phyloP scores from a whole-genome alignment of 208 protist genomes.

The Trypanosoma vivax region DNA sequence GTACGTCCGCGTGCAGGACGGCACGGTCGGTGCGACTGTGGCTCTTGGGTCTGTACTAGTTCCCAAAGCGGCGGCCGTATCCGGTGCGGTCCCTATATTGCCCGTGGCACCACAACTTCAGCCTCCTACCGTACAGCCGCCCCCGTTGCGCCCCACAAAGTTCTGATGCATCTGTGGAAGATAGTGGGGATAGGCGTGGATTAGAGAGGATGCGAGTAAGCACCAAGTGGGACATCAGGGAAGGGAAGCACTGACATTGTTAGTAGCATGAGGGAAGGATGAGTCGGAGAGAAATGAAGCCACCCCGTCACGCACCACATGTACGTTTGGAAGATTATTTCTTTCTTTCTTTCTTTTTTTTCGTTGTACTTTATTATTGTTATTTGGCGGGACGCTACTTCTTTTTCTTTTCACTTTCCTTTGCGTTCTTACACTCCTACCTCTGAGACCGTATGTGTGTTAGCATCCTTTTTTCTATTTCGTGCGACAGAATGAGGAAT shows the following conservation, averaged over 20 bases:
- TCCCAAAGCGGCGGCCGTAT: slow-evolving; percentile 24
- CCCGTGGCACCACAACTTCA: slow-evolving; percentile 1
- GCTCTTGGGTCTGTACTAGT: slow-evolving; percentile 63
- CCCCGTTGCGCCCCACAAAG: slow-evolving; percentile 10
- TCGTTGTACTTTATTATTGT: no score
- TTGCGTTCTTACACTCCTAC: no score
- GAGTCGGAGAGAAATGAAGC: no score
- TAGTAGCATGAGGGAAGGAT: no score
- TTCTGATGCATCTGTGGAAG: slow-evolving; percentile 1
- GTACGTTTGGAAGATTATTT: neutral
- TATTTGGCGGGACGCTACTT: no score
- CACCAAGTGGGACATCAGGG: neutral
- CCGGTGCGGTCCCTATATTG: neutral
- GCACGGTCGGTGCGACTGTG: slow-evolving; percentile 40
- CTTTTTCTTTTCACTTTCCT: no score
- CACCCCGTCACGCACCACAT: no score
- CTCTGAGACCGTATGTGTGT: no score
- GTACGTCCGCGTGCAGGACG: slow-evolving; percentile 79
- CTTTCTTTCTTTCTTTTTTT: neutral
- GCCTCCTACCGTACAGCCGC: slow-evolving; percentile 4
- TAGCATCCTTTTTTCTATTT: no score
- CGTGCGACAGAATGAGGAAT: no score
- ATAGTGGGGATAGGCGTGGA: neutral
- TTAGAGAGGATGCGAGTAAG: neutral
- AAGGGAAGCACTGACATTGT: neutral